Evolutionary conservation across 1,284 basidiomycete species (phyloP).

Genomic region (Pascua guehoae): DNA sequence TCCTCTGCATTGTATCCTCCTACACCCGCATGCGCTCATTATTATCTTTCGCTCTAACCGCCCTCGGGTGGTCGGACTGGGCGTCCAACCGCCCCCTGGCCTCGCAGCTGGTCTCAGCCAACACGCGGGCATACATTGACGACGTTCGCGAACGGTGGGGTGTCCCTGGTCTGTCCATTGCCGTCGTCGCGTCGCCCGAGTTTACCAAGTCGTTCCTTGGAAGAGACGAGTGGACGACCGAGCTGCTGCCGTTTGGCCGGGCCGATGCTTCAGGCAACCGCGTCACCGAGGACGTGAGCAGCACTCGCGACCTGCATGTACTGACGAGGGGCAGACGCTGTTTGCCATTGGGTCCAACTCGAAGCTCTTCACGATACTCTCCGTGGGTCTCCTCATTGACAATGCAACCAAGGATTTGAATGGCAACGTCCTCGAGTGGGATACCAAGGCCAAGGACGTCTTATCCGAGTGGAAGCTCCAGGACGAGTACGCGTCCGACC

Average conservation of each 20-base stretch:
- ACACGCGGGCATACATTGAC: background rate
- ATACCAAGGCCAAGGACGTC: conserved; percentile 51
- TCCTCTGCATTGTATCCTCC: too few species aligned
- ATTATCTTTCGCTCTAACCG: too few species aligned
- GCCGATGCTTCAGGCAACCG: background rate
- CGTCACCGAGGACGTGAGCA: background rate
- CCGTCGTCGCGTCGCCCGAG: background rate
- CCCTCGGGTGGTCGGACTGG: too few species aligned
- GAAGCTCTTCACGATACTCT: conserved; percentile 51
- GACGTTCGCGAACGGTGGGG: background rate
- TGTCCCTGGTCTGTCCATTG: background rate
- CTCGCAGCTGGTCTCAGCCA: background rate
- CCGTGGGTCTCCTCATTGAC: conserved; percentile 50
- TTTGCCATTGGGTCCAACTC: conserved; percentile 54
- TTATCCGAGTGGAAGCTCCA: conserved; percentile 50
- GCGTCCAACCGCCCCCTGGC: too few species aligned
- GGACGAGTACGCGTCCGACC: conserved; percentile 47
- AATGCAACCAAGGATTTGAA: conserved; percentile 48
- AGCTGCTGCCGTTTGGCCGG: background rate
- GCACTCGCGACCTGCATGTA: too few species aligned
- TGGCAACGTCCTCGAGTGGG: conserved; percentile 38
- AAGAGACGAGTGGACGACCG: background rate
- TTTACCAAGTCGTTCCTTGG: background rate
- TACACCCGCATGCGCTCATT: too few species aligned
- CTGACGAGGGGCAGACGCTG: conserved; percentile 36